Conservation (phyloP, 371 early-diverging fungal genomes). For the Amoeboradix gromovi region DNA sequence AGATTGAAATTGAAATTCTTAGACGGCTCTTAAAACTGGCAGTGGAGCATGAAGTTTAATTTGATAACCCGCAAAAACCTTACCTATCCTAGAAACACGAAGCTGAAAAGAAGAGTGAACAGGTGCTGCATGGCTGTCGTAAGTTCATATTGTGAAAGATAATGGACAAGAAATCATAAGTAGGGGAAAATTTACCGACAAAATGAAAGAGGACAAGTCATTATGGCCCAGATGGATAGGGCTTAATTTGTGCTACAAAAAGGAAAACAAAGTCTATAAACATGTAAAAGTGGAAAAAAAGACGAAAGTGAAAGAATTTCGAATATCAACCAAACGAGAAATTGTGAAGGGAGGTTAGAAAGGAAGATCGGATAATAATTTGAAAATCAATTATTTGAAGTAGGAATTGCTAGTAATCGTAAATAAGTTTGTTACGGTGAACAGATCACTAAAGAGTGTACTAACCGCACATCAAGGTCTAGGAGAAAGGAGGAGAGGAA, state of each 20-base stretch:
- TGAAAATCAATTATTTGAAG: constrained; percentile 21
- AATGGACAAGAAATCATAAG: background rate
- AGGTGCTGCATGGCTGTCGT: constrained; percentile 18
- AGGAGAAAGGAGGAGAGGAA: constrained; percentile 7
- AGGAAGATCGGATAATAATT: constrained; percentile 13
- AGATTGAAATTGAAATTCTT: constrained; percentile 22
- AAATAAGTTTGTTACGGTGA: constrained; percentile 20
- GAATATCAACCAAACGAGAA: too few species aligned
- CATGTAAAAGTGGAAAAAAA: constrained; percentile 9
- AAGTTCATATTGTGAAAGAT: constrained; percentile 5
- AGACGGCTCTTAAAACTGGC: constrained; percentile 20
- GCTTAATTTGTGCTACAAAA: constrained; percentile 24
- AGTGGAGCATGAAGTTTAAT: constrained; percentile 14
- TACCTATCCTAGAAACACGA: background rate
- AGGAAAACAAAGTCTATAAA: constrained; percentile 16
- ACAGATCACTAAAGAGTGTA: constrained; percentile 16
- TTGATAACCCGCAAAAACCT: background rate
- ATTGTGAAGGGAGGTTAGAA: too few species aligned
- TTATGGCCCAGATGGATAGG: constrained; percentile 5
- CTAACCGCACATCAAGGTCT: constrained; percentile 20
- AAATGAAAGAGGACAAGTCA: background rate
- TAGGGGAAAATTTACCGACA: background rate
- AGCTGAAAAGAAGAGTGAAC: background rate
- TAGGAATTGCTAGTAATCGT: constrained; percentile 27
- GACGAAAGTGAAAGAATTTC: background rate